Evolutionary conservation across 768 basidiomycete genomes (phyloP).

Genomic region (Hemileccinum impolitum): DNA sequence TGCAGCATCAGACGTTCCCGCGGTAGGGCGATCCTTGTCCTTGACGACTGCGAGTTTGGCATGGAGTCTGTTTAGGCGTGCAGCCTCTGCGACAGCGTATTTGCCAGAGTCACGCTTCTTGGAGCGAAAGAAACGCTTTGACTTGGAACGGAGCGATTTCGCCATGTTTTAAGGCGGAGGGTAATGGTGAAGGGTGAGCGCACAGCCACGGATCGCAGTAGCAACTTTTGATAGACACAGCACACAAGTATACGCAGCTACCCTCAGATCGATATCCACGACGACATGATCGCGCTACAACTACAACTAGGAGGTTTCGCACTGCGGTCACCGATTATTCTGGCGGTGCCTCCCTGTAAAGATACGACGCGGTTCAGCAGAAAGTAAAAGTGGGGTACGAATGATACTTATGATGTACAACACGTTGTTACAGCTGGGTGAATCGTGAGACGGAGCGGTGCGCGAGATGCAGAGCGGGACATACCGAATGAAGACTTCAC

Average conservation of each 20-base stretch:
- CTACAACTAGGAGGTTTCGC: slow-evolving; percentile 11
- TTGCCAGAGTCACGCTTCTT: slow-evolving; percentile 74
- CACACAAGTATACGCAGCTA: too few relatives aligned
- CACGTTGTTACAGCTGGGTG: slow-evolving; percentile 85
- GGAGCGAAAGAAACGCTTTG: slow-evolving; percentile 72
- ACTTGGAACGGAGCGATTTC: slow-evolving; percentile 80
- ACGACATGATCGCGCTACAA: slow-evolving; percentile 6
- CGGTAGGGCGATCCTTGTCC: slow-evolving; percentile 29
- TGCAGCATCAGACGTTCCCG: slow-evolving; percentile 23
- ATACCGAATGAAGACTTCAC: slow-evolving; percentile 97
- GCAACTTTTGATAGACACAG: background rate
- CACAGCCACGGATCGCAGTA: slow-evolving; percentile 6
- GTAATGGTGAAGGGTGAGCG: background rate
- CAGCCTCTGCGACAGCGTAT: slow-evolving; percentile 76
- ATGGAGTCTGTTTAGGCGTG: slow-evolving; percentile 69
- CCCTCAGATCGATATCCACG: slow-evolving; percentile 1
- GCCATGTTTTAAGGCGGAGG: slow-evolving; percentile 51
- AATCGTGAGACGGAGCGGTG: slow-evolving; percentile 8
- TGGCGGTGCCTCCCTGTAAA: slow-evolving; percentile 71
- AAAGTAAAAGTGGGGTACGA: background rate
- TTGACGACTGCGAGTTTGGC: slow-evolving; percentile 56
- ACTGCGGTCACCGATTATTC: slow-evolving; percentile 31
- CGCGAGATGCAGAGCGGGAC: slow-evolving; percentile 21
- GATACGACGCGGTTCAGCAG: slow-evolving; percentile 23
- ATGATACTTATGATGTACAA: slow-evolving; percentile 85